Base-by-base conservation (phyloP, 345 rosid species). In the Rhodamnia rubescens region DNA sequence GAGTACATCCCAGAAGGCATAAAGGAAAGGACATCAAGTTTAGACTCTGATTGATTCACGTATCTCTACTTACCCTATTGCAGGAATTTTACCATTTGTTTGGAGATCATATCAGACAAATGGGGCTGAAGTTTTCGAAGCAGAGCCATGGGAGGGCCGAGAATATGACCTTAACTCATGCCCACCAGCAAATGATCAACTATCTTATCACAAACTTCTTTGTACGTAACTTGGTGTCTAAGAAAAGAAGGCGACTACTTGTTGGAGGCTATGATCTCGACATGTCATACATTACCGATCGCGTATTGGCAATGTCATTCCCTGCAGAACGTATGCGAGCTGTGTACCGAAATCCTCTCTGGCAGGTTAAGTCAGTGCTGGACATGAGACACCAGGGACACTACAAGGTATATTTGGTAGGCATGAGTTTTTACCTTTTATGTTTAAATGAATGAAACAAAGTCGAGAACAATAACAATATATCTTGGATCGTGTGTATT, bases 301-400 rank as follows among this genome's bases (percentile, higher is more conserved):
- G 87, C 81, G 24, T 97, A 36, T 88, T 97, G 83, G 98, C 98
- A 14, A 97, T 97, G 98, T 95, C 98, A 2, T 95, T 97, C 86
- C 99, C 98, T 20, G 95, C 98, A 3, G 96, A 97, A 88, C 91
- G 93, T 36, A 94, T 97, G 98, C 89, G 96, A 54, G 97, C 98
- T 2, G 89, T 97, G 89, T 95, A 95, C 83, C 92, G 98, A 36
- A 97, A 97, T 87, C 99, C 99, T 82, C 91, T 97, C 24, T 97
- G 99, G 98, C 98, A 97, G 92, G 99, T 97, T 86, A 94, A 94
- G 90, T 92, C 96, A 42, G 99, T 95, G 78, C 92, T 97, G 74
- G 98, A 95, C 86, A 92, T 93, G 98, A 89, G 95, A 86, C 98
- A 97, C 86, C 84, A 84, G 20, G 94, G 87, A 26, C 96, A 97